Evolutionary conservation across 192 early-diverging fungal genomes (phyloP).

Genomic region (Backusella mclennaniae): DNA sequence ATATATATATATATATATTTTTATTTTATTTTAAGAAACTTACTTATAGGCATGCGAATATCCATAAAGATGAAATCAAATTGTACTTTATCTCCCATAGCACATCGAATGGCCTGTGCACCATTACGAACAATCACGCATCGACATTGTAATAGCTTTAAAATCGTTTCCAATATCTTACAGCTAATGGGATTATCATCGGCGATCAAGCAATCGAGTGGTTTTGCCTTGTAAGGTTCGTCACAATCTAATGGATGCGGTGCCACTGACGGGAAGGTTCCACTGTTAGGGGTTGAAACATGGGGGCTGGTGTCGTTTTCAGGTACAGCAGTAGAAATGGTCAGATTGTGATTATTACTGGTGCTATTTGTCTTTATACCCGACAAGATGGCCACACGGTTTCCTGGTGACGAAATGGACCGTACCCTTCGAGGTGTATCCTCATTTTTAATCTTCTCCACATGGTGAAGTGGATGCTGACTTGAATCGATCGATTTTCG

Average conservation of each 20-base stretch:
- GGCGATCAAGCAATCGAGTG: conserved; percentile 69
- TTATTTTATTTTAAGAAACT: conserved; percentile 26
- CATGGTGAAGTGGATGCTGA: conserved; percentile 1
- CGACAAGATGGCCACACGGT: background rate
- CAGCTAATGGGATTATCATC: conserved; percentile 91
- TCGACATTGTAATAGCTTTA: conserved; percentile 69
- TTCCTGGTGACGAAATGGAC: conserved; percentile 22
- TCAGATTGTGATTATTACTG: background rate
- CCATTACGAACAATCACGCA: conserved; percentile 89
- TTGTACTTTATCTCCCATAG: conserved; percentile 77
- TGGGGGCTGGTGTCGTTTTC: background rate
- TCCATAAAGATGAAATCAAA: conserved; percentile 97
- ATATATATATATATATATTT: background rate
- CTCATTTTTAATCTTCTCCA: background rate
- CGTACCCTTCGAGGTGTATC: background rate
- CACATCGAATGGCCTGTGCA: conserved; percentile 85
- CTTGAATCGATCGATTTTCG: background rate
- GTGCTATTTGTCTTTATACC: background rate
- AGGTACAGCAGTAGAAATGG: background rate
- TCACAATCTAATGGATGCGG: conserved; percentile 1
- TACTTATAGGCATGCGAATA: conserved; percentile 90
- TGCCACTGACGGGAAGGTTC: background rate
- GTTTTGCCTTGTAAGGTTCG: background rate
- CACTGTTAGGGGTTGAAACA: background rate
- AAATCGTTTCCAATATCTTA: conserved; percentile 89